Evolutionary conservation across 345 rosid genomes (phyloP).

Genomic region (Dimocarpus longan): DNA sequence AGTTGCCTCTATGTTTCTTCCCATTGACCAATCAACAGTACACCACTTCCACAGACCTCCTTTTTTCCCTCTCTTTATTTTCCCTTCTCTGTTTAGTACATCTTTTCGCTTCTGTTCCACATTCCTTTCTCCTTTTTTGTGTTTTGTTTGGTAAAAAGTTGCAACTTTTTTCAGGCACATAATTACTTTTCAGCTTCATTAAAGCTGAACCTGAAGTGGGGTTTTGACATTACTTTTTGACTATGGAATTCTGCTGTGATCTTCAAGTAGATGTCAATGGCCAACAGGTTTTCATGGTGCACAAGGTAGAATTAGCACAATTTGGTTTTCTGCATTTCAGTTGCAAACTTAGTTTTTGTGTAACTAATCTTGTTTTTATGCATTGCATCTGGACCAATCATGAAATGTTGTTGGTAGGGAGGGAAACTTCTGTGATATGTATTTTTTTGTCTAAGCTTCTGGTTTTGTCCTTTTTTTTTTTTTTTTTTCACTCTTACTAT

Average conservation of each 20-base stretch:
- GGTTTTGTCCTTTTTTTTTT: constrained; percentile 7
- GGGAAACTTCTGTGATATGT: background rate
- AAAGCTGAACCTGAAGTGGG: constrained; percentile 12
- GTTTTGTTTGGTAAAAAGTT: constrained; percentile 1
- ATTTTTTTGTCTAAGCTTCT: no score
- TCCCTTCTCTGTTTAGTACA: constrained; percentile 6
- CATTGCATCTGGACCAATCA: background rate
- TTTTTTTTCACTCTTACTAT: constrained; percentile 4
- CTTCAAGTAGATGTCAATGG: constrained; percentile 65
- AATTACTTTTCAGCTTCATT: background rate
- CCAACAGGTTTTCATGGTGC: constrained; percentile 48
- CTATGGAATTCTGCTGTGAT: constrained; percentile 45
- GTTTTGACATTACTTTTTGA: background rate
- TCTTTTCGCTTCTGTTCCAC: background rate
- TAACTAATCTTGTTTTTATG: background rate
- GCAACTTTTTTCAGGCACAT: constrained; percentile 7
- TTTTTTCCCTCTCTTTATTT: background rate
- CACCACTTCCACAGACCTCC: constrained; percentile 6
- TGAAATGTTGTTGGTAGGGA: background rate
- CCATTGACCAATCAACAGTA: constrained; percentile 30
- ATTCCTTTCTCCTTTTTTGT: constrained; percentile 15
- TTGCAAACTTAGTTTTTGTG: background rate
- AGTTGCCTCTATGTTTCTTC: constrained; percentile 12
- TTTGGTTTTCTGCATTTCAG: constrained; percentile 9
- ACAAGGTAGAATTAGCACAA: constrained; percentile 41